A percentile compares a stretch with the other conserved stretches of the same genome.
These are phyloP conservation scores for Aspergillus thermomutatus DNA, from an alignment of 2,329 filamentous ascomycete species.

Conservation along the genomic window DNA sequence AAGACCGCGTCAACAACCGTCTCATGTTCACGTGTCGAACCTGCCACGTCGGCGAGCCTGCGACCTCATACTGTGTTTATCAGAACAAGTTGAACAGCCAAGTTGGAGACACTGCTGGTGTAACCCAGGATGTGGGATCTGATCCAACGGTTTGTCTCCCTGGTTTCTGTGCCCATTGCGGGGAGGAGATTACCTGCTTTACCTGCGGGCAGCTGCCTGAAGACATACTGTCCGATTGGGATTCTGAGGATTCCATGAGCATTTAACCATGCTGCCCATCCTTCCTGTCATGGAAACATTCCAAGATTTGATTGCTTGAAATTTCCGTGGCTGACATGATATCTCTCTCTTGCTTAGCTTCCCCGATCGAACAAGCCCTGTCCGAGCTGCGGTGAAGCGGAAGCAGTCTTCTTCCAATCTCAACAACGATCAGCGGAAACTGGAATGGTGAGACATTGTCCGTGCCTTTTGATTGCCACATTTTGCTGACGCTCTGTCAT, in stretches of 20 bases:
- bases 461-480: background rate
- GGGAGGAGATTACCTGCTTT: slow-evolving; percentile 54
- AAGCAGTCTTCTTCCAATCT: slow-evolving; percentile 98
- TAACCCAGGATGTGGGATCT: slow-evolving; percentile 93
- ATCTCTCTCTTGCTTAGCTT: slow-evolving; percentile 58
- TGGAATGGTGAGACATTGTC: slow-evolving; percentile 74
- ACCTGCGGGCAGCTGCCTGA: slow-evolving; percentile 46
- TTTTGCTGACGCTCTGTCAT: slow-evolving; percentile 13
- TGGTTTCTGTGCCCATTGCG: slow-evolving; percentile 57
- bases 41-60: slow-evolving; percentile 85
- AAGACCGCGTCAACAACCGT: slow-evolving; percentile 77
- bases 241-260: slow-evolving; percentile 13
- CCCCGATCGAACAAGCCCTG: slow-evolving; percentile 84
- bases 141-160: slow-evolving; percentile 93
- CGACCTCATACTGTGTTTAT: slow-evolving; percentile 87
- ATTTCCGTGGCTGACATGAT: slow-evolving; percentile 31
- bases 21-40: slow-evolving; percentile 96
- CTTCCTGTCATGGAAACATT: slow-evolving; percentile 8
- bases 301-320: slow-evolving; percentile 8
- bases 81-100: slow-evolving; percentile 90
- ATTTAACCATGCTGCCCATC: slow-evolving; percentile 2
- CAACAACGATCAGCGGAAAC: slow-evolving; percentile 96
- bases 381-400: slow-evolving; percentile 77
- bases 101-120: slow-evolving; percentile 91
- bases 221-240: slow-evolving; percentile 12